A percentile compares a stretch with the other conserved stretches of the same genome.
Evolutionary conservation across 257 asterid genomes (phyloP).

Genomic region (Craterostigma plantagineum): DNA sequence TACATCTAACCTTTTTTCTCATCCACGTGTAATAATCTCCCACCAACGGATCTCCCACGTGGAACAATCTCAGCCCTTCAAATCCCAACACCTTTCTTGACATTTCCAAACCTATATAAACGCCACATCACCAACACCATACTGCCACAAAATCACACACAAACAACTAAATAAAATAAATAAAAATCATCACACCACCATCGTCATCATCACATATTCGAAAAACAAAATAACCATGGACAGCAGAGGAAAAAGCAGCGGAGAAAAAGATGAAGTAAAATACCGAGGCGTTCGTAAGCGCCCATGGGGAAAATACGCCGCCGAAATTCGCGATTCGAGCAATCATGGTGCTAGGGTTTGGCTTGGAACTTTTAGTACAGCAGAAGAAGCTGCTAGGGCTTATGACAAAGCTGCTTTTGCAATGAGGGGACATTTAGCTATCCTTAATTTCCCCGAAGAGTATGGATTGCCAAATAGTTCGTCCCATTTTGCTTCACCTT

Average conservation of each 20-base stretch:
- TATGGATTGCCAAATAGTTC: conserved; percentile 18
- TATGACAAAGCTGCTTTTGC: conserved; percentile 26
- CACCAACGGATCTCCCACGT: not conserved
- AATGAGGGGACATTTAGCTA: conserved; percentile 25
- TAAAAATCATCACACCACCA: no score
- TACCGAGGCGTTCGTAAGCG: conserved; percentile 33
- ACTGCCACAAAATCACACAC: not conserved
- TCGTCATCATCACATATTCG: no score
- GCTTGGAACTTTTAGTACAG: conserved; percentile 28
- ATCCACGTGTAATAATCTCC: not conserved
- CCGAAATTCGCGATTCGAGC: conserved; percentile 28
- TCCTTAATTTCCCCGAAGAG: conserved; percentile 30
- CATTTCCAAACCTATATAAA: not conserved
- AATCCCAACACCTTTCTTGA: not conserved
- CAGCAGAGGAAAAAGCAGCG: conserved; percentile 4
- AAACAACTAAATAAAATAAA: not conserved
- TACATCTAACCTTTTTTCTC: no score
- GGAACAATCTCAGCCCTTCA: not conserved
- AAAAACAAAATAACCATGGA: conserved; percentile 7
- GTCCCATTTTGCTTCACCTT: conserved; percentile 14
- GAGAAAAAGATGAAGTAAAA: conserved; percentile 15
- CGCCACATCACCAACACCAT: not conserved
- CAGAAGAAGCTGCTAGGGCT: conserved; percentile 31
- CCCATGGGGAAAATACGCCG: conserved; percentile 31
- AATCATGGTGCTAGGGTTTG: conserved; percentile 22